These are phyloP conservation scores for Schizophyllum amplum DNA, from an alignment of 1,284 basidiomycete genomes.

Conservation along the genomic window DNA sequence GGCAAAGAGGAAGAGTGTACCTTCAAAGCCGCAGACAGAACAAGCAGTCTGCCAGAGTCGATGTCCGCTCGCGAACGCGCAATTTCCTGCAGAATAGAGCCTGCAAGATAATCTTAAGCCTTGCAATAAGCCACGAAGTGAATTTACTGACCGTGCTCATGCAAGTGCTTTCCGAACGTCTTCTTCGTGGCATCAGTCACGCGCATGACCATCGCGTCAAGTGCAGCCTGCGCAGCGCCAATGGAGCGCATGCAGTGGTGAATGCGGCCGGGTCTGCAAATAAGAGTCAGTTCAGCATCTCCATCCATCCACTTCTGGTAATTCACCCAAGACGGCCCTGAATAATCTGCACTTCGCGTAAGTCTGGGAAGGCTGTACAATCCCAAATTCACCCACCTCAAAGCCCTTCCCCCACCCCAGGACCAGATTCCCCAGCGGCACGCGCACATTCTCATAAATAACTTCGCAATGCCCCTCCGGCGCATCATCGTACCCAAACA, in stretches of 20 bases:
- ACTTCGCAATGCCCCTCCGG: constrained; percentile 96
- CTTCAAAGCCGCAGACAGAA: constrained; percentile 89
- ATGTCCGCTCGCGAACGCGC: constrained; percentile 92
- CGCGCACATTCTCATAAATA: constrained; percentile 88
- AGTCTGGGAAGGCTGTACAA: background rate
- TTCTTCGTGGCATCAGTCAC: constrained; percentile 86
- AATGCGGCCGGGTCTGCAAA: constrained; percentile 83
- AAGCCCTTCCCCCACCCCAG: constrained; percentile 93
- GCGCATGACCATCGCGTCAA: constrained; percentile 87
- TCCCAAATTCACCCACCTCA: constrained; percentile 40
- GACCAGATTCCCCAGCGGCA: constrained; percentile 78
- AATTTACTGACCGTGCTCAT: constrained; percentile 71
- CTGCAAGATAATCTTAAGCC: constrained; percentile 27
- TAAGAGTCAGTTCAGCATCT: constrained; percentile 7
- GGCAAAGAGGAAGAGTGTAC: constrained; percentile 22
- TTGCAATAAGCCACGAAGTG: background rate
- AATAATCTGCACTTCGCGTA: constrained; percentile 60
- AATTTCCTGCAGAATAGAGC: constrained; percentile 84
- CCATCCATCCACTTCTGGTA: background rate
- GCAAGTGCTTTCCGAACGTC: constrained; percentile 90
- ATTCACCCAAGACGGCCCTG: constrained; percentile 91
- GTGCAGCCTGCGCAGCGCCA: constrained; percentile 77
- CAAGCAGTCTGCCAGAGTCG: constrained; percentile 80
- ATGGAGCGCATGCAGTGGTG: constrained; percentile 99
- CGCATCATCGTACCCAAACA: constrained; percentile 92